phyloP scores from a whole-genome alignment of 2,329 filamentous ascomycete genomes.

The Teratosphaeria epicoccoides region DNA sequence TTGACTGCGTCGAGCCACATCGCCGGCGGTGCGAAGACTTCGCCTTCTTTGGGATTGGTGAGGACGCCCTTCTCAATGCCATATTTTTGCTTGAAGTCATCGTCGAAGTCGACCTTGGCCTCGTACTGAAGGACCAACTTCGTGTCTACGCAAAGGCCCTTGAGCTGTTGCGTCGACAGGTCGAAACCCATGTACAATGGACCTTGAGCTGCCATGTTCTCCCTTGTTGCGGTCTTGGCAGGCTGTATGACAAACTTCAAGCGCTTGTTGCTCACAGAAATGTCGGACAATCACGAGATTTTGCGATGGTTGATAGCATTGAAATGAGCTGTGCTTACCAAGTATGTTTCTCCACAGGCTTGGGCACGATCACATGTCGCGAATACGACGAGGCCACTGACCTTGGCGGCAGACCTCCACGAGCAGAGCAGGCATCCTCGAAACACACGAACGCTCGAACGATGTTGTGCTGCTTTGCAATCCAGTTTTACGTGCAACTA shows the following conservation, averaged over 20 bases:
- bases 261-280: not conserved
- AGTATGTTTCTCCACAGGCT: not conserved
- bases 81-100: constrained; percentile 54
- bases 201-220: not conserved
- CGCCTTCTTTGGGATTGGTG: constrained; percentile 67
- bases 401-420: not conserved
- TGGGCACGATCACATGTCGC: not conserved
- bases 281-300: not conserved
- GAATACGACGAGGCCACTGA: not conserved
- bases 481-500: not conserved
- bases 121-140: constrained; percentile 70
- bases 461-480: not conserved
- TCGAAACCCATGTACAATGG: constrained; percentile 57
- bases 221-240: not conserved
- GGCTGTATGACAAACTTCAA: not conserved
- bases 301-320: not conserved
- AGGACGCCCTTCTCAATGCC: constrained; percentile 79
- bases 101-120: constrained; percentile 92
- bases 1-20: constrained; percentile 93
- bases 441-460: not conserved
- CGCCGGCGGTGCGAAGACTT: constrained; percentile 85
- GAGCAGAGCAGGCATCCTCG: not conserved
- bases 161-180: constrained; percentile 91
- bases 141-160: constrained; percentile 78
- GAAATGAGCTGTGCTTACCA: not conserved